Evolutionary conservation across 139 green algal genomes (phyloP), one percentile per base, ranked within the genome.

Genomic region (Gonium pectorale): DNA sequence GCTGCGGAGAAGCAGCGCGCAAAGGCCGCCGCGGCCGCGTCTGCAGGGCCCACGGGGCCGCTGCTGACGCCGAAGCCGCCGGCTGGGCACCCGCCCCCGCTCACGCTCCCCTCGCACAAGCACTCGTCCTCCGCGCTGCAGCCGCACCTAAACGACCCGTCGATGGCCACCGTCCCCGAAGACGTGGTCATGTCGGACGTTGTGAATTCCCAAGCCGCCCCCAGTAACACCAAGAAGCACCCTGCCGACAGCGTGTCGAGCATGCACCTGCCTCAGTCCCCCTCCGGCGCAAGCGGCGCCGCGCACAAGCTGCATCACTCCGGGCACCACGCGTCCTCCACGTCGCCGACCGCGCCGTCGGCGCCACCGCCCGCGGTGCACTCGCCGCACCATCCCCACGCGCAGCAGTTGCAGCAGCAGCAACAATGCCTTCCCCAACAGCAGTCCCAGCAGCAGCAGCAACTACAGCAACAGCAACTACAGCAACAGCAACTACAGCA

Each of bases 141-240:
- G n/a, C 29, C 62, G 59, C 41, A 72, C 8, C 43, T 49, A 29
- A 52, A 37, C 72, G 72, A 80, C 22, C 24, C 40, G 2, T 13
- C 41, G 3, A 89, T 86, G 75, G 44, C 46, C 7, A 77, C 84
- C 5, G 84, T 89, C 54, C 62, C 37, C 9, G 84, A 89, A 46
- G 84, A 89, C 29, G 84, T 85, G 6, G 83, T 43, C 46, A 83
- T 77, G 44, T 73, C 83, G 11, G 73, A 83, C 38, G 64, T 41
- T 35, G 9, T 37, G 2, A 46, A 46, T 2, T 19, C 63, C n/a
- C 79, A 56, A 1, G 66, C n/a, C 22, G 68, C 52, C 13, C 52
- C 67, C 52, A 38, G 49, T n/a, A 86, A 26, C 75, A 22, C 54
- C 15, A 64, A 40, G 44, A 88, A 67, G 72, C 49, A 79, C 37